Evolutionary conservation across 768 basidiomycete species (phyloP), one percentile per base, ranked within the genome.

Genomic region (Lactifluus hygrophoroides): DNA sequence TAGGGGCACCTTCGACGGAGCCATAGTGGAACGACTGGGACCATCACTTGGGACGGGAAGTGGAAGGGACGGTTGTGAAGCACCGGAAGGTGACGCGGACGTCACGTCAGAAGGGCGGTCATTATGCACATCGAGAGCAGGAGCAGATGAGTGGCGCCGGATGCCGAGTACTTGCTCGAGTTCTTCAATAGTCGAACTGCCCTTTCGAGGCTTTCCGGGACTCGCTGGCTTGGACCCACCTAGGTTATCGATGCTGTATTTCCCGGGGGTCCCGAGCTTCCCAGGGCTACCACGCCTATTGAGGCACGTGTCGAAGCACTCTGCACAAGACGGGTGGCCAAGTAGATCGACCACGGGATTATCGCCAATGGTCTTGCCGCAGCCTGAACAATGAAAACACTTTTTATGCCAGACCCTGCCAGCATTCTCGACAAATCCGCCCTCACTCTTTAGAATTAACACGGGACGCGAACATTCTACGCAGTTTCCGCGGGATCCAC

Each of bases 341-440:
- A 89, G 72, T n/a, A 93, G 72, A 69, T 92, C 90, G 32, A 92
- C 85, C 81, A 90, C 83, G 0, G 90, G 90, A 2, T 73, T 72
- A 62, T 85, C 79, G 8, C 88, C 84, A 32, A 92, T 84, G 61
- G 84, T 79, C 71, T 81, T 86, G 69, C 73, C 77, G 67, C 90
- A 93, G 5, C 81, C 83, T 16, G 78, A 75, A 66, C 90, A 93
- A 61, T 75, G 76, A 72, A 91, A 93, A 69, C 90, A 93, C 46
- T 74, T 77, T 69, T 85, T 88, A 67, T 93, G 90, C 90, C 90
- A 93, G 63, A 83, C 80, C 44, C 78, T 78, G 43, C 80, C 82
- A 5, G 79, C 78, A 5, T 81, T 82, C 67, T 90, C 84, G 43
- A 93, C 76, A 62, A 86, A 91, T 4, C 80, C 82, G 3, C 90